These are phyloP conservation scores for Globisporangium irregulare DNA, from an alignment of 352 stramenopile genomes.

Conservation along the genomic window DNA sequence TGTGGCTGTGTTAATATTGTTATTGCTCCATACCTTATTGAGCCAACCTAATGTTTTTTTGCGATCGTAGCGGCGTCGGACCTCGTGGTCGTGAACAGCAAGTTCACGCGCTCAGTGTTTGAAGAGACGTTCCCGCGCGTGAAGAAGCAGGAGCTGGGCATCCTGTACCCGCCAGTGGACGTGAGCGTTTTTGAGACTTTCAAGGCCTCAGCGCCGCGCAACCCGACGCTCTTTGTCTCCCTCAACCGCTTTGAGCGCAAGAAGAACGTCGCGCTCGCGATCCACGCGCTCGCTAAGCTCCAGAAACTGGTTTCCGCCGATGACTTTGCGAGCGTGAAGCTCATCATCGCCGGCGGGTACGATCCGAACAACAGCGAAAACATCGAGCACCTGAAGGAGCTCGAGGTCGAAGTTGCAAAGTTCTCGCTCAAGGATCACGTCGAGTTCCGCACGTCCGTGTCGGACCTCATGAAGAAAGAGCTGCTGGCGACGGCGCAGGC, in stretches of 20 bases:
- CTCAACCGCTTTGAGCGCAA: constrained; percentile 99
- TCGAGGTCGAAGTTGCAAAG: constrained; percentile 74
- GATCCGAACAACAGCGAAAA: constrained; percentile 96
- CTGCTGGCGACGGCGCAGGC: constrained; percentile 84
- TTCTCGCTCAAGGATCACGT: constrained; percentile 61
- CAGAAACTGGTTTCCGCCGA: constrained; percentile 33
- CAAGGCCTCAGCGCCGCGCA: constrained; percentile 27
- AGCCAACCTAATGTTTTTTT: constrained; percentile 13
- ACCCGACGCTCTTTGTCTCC: constrained; percentile 88
- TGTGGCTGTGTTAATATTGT: too few species aligned
- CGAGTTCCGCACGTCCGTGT: constrained; percentile 88
- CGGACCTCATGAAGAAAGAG: constrained; percentile 81
- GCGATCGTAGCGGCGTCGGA: constrained; percentile 70
- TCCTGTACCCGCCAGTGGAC: constrained; percentile 95
- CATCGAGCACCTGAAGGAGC: constrained; percentile 91
- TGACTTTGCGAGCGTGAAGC: constrained; percentile 52
- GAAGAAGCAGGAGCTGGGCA: constrained; percentile 50
- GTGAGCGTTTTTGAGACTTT: constrained; percentile 60
- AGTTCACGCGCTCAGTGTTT: constrained; percentile 93
- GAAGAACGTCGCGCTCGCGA: constrained; percentile 94
- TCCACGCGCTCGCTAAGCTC: constrained; percentile 75
- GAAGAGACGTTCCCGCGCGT: constrained; percentile 83
- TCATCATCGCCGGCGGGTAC: constrained; percentile 96
- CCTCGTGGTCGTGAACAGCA: constrained; percentile 95
- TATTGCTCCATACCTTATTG: too few species aligned